phyloP scores from a whole-genome alignment of 2,329 filamentous ascomycete species.

The Trichophaea hybrida region DNA sequence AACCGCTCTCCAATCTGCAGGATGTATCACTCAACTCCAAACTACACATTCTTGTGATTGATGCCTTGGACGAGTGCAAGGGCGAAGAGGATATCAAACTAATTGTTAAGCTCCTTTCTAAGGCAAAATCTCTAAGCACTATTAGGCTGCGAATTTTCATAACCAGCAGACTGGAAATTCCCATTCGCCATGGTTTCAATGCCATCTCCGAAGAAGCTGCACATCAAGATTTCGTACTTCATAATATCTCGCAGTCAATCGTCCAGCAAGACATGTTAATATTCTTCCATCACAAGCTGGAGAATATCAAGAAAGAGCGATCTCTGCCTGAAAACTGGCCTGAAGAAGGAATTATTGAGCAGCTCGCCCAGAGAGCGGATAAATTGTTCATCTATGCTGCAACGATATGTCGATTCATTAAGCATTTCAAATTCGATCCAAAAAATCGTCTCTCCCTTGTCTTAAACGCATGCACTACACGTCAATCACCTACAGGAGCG shows the following conservation, averaged over 20 bases:
- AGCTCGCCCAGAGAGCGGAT: slow-evolving; percentile 20
- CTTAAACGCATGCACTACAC: not conserved
- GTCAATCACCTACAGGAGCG: not conserved
- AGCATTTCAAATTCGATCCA: slow-evolving; percentile 2
- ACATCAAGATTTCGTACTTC: slow-evolving; percentile 6
- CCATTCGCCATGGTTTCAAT: slow-evolving; percentile 20
- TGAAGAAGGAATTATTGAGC: slow-evolving; percentile 16
- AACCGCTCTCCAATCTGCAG: not conserved
- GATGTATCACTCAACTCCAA: not conserved
- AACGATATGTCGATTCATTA: slow-evolving; percentile 28
- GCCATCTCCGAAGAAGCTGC: not conserved
- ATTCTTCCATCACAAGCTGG: slow-evolving; percentile 20
- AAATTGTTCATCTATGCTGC: slow-evolving; percentile 28
- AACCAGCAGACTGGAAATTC: slow-evolving; percentile 24
- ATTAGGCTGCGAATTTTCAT: slow-evolving; percentile 23
- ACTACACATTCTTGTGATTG: slow-evolving; percentile 24
- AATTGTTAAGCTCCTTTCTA: slow-evolving; percentile 12
- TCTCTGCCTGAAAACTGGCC: slow-evolving; percentile 14
- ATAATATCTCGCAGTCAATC: slow-evolving; percentile 10
- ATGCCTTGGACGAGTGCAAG: slow-evolving; percentile 29
- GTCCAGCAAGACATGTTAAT: slow-evolving; percentile 28
- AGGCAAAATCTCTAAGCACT: slow-evolving; percentile 6
- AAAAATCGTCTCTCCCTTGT: slow-evolving; percentile 8
- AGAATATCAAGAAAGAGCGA: slow-evolving; percentile 12
- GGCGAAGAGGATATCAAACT: slow-evolving; percentile 16